phyloP scores from a whole-genome alignment of 495 filamentous ascomycete genomes.

The Xylaria palmicola region DNA sequence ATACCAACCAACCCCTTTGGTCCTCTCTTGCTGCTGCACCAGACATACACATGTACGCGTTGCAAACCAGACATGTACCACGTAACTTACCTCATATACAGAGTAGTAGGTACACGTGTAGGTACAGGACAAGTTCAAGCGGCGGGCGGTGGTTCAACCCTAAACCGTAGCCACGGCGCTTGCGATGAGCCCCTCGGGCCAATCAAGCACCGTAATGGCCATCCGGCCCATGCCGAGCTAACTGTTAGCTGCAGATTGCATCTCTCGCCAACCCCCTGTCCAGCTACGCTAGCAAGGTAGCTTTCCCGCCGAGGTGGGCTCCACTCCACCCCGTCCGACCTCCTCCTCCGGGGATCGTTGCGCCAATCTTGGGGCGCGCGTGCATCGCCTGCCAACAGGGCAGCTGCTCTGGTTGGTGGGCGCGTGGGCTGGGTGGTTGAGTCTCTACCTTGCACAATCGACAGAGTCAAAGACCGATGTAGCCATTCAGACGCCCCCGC shows the following conservation, averaged over 20 bases:
- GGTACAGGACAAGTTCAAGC: background rate
- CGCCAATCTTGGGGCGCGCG: slow-evolving; percentile 1
- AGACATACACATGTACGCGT: too few relatives aligned
- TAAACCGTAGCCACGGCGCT: slow-evolving; percentile 15
- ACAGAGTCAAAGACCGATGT: background rate
- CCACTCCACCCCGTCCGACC: slow-evolving; percentile 7
- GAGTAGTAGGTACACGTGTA: background rate
- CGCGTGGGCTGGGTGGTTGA: background rate
- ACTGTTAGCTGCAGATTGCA: slow-evolving; percentile 11
- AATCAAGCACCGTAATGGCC: background rate
- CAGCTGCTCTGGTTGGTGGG: background rate
- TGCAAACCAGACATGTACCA: too few relatives aligned
- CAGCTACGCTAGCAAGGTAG: background rate
- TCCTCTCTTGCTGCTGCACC: too few relatives aligned
- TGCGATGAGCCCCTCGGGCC: slow-evolving; percentile 8
- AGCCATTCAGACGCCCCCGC: too few relatives aligned
- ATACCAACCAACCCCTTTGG: too few relatives aligned
- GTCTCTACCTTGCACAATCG: too few relatives aligned
- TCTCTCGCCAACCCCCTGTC: background rate
- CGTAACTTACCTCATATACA: too few relatives aligned
- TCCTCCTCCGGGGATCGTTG: background rate
- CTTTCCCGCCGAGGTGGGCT: background rate
- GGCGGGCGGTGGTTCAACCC: background rate
- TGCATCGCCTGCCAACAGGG: background rate
- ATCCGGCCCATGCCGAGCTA: slow-evolving; percentile 8